Evolutionary conservation across 345 rosid species (phyloP), one percentile per base, ranked within the genome.

Genomic region (Angophora floribunda): DNA sequence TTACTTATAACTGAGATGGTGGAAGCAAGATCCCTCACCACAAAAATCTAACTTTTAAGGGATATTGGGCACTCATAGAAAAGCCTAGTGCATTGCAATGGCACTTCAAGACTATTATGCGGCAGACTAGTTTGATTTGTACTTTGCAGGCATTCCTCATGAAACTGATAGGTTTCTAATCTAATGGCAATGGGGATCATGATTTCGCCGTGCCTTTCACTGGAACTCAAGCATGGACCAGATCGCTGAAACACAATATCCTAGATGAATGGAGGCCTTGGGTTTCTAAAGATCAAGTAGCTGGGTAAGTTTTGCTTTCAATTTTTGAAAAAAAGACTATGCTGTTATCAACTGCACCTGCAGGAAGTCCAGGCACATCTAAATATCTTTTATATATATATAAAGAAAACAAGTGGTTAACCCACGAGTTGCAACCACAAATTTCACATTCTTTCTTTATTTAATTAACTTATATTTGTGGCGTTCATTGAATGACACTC

Each of bases 11-110:
- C 15, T 52, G 6, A 32, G 88, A 70, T 13, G 87, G 85, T 7
- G 92, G 89, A 16, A 93, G 87, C 84, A 87, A 91, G 92, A 79
- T 93, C 7, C 7, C 65, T 11, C 24, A 24, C 14, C 30, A 26
- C 0, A 59, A 6, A 59, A 59, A 59, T 59, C 24, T 59, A 59
- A 59, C 65, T 59, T 59, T 1, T n/a, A 26, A 59, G 30, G 65
- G 65, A 59, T 59, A 59, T 59, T 3, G 65, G n/a, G 30, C 30
- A 59, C 30, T 26, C 30, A 59, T 13, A 59, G 4, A 59, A 24
- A 59, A 59, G 65, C 13, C 30, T 59, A 24, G 10, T 26, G 65
- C 65, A 59, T 59, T 59, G 65, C 30, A 59, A 11, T 59, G 65
- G 65, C 65, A 26, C 30, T 59, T 59, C 65, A 59, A 5, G 30